Percentiles rank a stretch among this genome's conserved stretches.
Conservation (phyloP, 306 rosid genomes). For the Malus sieversii region DNA sequence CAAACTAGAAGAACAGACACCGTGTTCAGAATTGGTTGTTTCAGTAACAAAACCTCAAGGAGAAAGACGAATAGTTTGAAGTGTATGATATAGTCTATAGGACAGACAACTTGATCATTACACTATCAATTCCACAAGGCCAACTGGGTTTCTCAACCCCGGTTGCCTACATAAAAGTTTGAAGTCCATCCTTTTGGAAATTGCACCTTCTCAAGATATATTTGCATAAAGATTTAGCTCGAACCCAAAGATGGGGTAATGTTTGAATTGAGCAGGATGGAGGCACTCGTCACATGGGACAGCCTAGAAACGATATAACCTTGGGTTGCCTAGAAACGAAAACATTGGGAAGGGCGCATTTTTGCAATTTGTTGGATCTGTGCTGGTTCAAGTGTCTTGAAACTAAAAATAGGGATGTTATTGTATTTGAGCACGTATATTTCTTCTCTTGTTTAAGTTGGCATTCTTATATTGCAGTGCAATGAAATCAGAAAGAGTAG, state of each 20-base stretch:
- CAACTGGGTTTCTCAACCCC: too few relatives aligned
- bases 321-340: neutral
- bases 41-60: too few relatives aligned
- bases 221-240: too few relatives aligned
- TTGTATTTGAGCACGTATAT: neutral
- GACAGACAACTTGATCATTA: too few relatives aligned
- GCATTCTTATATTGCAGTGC: slow-evolving; percentile 41
- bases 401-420: neutral
- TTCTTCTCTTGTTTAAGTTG: neutral
- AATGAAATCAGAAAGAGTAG: slow-evolving; percentile 65
- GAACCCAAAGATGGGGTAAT: too few relatives aligned
- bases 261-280: too few relatives aligned
- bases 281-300: neutral
- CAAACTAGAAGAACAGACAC: neutral
- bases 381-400: neutral
- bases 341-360: neutral
- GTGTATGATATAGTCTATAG: too few relatives aligned
- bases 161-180: too few relatives aligned
- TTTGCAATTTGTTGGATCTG: neutral
- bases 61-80: too few relatives aligned
- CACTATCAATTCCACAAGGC: too few relatives aligned
- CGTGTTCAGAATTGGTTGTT: neutral
- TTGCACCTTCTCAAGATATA: too few relatives aligned
- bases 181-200: too few relatives aligned
- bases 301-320: neutral